These are phyloP conservation scores for Pythium guiyangense DNA, from an alignment of 352 stramenopile genomes.

Conservation along the genomic window DNA sequence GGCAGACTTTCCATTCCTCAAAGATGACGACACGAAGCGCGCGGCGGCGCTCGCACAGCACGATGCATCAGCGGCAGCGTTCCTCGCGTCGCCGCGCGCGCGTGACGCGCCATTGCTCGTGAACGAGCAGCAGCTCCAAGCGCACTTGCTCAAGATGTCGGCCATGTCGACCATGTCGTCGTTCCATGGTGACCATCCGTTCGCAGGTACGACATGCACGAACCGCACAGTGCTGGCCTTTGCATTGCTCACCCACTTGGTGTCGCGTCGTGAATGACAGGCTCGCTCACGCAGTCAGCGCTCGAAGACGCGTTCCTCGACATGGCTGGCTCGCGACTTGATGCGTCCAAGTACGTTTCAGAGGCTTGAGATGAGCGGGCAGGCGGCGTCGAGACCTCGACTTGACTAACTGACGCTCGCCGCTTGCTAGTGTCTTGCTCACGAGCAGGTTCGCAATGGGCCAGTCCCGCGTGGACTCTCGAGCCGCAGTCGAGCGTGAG, in stretches of 20 bases:
- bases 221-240: no score
- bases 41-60: not conserved
- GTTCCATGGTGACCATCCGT: slow-evolving; percentile 54
- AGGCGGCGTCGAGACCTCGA: no score
- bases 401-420: no score
- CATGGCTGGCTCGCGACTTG: slow-evolving; percentile 73
- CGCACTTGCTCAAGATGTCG: slow-evolving; percentile 49
- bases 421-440: no score
- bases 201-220: slow-evolving; percentile 20
- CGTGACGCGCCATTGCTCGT: slow-evolving; percentile 2
- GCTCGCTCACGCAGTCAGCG: slow-evolving; percentile 74
- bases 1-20: slow-evolving; percentile 64
- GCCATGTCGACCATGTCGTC: slow-evolving; percentile 52
- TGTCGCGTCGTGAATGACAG: slow-evolving; percentile 3
- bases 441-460: no score
- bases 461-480: no score
- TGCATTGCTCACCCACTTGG: no score
- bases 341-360: slow-evolving; percentile 45
- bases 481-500: no score
- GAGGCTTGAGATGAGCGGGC: no score
- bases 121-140: slow-evolving; percentile 24
- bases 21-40: slow-evolving; percentile 42
- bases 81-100: slow-evolving; percentile 10
- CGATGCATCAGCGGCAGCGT: slow-evolving; percentile 10
- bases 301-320: slow-evolving; percentile 84